Evolutionary conservation across 768 basidiomycete species (phyloP), one percentile per base, ranked within the genome.

Genomic region (Collybia nuda): DNA sequence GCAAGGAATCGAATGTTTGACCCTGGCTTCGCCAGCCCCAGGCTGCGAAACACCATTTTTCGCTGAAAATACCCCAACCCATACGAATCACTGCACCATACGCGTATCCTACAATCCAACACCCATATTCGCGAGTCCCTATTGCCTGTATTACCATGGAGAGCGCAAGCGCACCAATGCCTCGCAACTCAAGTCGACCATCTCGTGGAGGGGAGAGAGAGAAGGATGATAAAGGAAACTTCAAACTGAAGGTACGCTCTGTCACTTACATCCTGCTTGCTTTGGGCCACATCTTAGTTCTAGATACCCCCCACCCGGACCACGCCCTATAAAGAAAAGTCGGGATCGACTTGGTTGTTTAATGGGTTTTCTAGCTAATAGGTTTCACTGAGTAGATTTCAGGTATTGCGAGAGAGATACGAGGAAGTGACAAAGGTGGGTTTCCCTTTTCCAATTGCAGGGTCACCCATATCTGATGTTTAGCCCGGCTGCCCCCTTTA

Each of bases 361-460:
- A 11, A 14, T 14, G 19, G n/a, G n/a, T n/a, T 35, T 17, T n/a
- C 28, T 8, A 9, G 46, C 44, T 24, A 49, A 24, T n/a, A 15
- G 18, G n/a, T 5, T 26, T 11, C 48, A 0, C 52, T n/a, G 12
- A 26, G 6, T 52, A 80, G 78, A 59, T 80, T 76, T 58, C 73
- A 76, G 43, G 59, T 61, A 29, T 64, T 78, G 60, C 66, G 75
- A 37, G 75, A 77, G 51, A 72, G 67, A 53, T 80, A 75, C 47
- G 77, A 79, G 37, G 69, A 68, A 44, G 74, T 74, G 14, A 69
- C 63, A 12, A 54, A 62, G 38, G 78, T 78, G 55, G 36, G 75
- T 69, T 6, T 26, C 2, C 36, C 11, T 7, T 39, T 7, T 21
- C 42, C 2, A 2, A 29, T 15, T 58, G 23, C 37, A 9, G 11